A percentile compares a stretch with the other conserved stretches of the same genome.
Conservation (phyloP, 768 basidiomycete species). For the Mycena vulgaris region DNA sequence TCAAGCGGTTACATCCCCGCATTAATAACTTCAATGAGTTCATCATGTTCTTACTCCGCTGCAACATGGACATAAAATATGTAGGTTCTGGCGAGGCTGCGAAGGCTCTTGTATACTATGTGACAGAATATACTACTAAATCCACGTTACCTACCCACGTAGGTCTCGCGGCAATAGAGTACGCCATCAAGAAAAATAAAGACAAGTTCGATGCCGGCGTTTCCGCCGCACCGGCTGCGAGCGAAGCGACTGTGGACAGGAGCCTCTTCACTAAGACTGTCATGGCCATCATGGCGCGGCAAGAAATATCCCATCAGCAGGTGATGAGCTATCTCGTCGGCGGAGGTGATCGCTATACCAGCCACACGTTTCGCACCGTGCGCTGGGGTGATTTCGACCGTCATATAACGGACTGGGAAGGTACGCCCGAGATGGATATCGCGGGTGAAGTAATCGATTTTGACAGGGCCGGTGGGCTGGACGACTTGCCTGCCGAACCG, state of each 20-base stretch:
- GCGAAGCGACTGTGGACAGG: too few relatives aligned
- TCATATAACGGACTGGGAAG: not conserved
- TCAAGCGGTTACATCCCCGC: not conserved
- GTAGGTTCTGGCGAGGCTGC: slow-evolving; percentile 52
- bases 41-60: not conserved
- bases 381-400: slow-evolving; percentile 2
- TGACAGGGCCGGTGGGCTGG: not conserved
- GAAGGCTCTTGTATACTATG: slow-evolving; percentile 51
- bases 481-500: not conserved
- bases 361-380: not conserved
- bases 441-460: not conserved
- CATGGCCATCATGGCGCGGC: slow-evolving; percentile 4
- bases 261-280: slow-evolving; percentile 11
- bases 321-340: slow-evolving; percentile 21
- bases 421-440: not conserved
- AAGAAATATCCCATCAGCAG: slow-evolving; percentile 14
- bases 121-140: slow-evolving; percentile 59
- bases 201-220: not conserved
- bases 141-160: slow-evolving; percentile 38
- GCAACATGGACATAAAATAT: slow-evolving; percentile 45
- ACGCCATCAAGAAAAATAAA: slow-evolving; percentile 21
- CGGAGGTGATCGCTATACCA: not conserved
- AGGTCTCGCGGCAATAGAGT: slow-evolving; percentile 28
- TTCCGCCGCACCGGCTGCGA: not conserved
- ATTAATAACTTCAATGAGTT: slow-evolving; percentile 25